Conservation (phyloP, 371 early-diverging fungal species). For the Nematocida ausubeli region DNA sequence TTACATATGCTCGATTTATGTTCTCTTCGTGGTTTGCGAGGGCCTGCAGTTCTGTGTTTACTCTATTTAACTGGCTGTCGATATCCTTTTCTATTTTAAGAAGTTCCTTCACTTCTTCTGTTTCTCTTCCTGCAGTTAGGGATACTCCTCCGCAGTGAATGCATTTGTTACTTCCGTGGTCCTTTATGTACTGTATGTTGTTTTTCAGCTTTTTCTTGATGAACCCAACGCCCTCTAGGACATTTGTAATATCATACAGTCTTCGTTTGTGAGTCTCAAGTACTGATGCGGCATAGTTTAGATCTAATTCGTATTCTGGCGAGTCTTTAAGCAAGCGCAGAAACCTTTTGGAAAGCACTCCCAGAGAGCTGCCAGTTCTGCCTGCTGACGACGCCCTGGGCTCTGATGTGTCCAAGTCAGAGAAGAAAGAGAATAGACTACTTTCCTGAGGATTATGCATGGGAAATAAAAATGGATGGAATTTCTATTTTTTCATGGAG, state of each 20-base stretch:
- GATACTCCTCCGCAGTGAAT: conserved; percentile 4
- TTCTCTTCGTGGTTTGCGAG: conserved; percentile 59
- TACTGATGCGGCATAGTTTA: conserved; percentile 72
- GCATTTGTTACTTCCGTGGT: conserved; percentile 22
- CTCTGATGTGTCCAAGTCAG: conserved; percentile 50
- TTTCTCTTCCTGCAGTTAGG: conserved; percentile 11
- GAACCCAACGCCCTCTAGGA: conserved; percentile 74
- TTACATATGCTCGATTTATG: conserved; percentile 65
- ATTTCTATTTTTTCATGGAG: conserved; percentile 44
- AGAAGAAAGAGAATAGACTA: conserved; percentile 52
- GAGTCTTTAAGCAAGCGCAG: conserved; percentile 71
- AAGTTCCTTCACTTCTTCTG: neutral
- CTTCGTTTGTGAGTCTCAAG: conserved; percentile 76
- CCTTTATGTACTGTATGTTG: conserved; percentile 73
- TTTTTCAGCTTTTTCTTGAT: conserved; percentile 76
- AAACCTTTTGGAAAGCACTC: conserved; percentile 74
- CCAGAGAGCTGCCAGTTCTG: conserved; percentile 71
- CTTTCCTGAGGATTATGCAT: conserved; percentile 44
- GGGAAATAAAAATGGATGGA: conserved; percentile 31
- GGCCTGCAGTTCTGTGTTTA: conserved; percentile 59
- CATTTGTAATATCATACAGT: conserved; percentile 80
- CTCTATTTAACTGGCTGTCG: conserved; percentile 50
- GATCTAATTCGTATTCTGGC: conserved; percentile 71
- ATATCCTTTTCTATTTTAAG: conserved; percentile 54
- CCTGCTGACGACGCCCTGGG: conserved; percentile 31